These are phyloP conservation scores for Cyclocybe aegerita DNA, from an alignment of 768 basidiomycete species.

Conservation along the genomic window DNA sequence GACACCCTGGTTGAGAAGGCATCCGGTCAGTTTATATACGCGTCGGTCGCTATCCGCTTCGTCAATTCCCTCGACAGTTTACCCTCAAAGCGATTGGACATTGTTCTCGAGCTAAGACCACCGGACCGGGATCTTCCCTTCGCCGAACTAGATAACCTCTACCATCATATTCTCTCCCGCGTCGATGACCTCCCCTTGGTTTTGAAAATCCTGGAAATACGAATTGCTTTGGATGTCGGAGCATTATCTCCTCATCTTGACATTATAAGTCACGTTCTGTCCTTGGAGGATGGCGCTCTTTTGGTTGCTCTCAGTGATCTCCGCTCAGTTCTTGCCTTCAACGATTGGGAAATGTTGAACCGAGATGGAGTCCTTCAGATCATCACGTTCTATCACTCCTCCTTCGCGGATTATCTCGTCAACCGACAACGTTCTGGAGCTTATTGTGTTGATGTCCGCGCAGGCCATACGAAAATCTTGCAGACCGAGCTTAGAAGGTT, in stretches of 20 bases:
- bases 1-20: slow-evolving; percentile 1
- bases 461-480: no score
- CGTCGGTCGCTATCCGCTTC: neutral
- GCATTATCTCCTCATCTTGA: neutral
- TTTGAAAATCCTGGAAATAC: neutral
- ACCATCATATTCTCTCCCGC: slow-evolving; percentile 3
- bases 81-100: neutral
- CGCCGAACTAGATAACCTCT: slow-evolving; percentile 8
- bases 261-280: neutral
- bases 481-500: no score
- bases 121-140: neutral
- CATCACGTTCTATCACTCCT: no score
- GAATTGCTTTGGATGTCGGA: no score
- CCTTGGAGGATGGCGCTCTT: neutral
- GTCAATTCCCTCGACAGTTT: neutral
- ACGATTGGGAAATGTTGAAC: no score
- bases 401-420: no score
- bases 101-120: neutral
- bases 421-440: no score
- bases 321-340: no score
- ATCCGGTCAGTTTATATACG: slow-evolving; percentile 4
- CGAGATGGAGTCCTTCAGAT: no score
- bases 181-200: neutral
- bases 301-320: no score
- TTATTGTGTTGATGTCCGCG: no score